Evolutionary conservation across 2,329 filamentous ascomycete genomes (phyloP), one percentile per base, ranked within the genome.

Genomic region (Pseudogymnoascus sp.): DNA sequence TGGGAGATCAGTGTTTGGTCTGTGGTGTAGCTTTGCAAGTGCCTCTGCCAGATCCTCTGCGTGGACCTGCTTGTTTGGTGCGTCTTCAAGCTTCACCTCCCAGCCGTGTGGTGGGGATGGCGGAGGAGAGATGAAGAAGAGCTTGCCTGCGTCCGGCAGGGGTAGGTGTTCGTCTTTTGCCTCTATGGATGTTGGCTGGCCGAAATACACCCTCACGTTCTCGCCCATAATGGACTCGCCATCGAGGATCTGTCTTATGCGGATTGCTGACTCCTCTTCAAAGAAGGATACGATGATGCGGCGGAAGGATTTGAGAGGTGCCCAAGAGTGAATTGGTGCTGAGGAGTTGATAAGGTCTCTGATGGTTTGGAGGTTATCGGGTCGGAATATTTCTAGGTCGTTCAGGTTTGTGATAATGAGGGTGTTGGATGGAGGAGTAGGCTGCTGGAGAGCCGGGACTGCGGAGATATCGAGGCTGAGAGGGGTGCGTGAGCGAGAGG

Each of bases 351-450:
- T 87, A 64, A 91, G 84, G 62, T 86, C 82, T 72, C 86, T 87
- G 70, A 93, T 89, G 65, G 83, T 85, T 70, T 88, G 84, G 64
- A 93, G 82, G 76, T 91, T 91, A 66, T 88, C 82, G 16, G 88
- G 80, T 64, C 84, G 80, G 81, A 93, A 95, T 77, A 91, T 86
- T 71, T 88, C 86, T 64, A 81, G 77, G 68, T 90, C 84, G 72
- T 87, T 79, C 65, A 95, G 84, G 77, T 91, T 91, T 70, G 90
- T 95, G 73, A 95, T 88, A 71, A 95, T 85, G 63, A 95, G 86
- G 0, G 90, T 95, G 79, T 95, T 95, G 68, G 88, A 89, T 5
- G 89, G 88, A 62, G 87, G 84, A 25, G 89, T 86, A n/a, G 90
- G 89, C 72, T 85, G 83, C 43, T 80, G 79, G 63, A 90, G 80